Evolutionary conservation across 768 basidiomycete species (phyloP).

Genomic region (Auriscalpium vulgare): DNA sequence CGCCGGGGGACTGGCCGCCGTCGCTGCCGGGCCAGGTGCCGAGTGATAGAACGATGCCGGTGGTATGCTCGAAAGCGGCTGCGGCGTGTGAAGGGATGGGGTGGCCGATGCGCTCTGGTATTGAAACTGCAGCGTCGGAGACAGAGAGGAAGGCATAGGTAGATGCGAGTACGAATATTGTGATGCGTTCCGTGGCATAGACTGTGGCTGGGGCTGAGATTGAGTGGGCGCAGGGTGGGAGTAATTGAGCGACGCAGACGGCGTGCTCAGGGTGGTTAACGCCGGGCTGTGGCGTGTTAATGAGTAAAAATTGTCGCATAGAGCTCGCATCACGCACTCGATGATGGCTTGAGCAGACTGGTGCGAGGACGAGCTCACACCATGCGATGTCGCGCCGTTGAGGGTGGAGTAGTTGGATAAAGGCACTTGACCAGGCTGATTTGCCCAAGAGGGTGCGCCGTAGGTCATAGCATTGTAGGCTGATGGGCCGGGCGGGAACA

Average conservation of each 20-base stretch:
- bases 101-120: constrained; percentile 47
- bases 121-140: constrained; percentile 2
- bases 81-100: constrained; percentile 49
- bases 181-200: constrained; percentile 25
- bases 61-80: constrained; percentile 18
- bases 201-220: constrained; percentile 33
- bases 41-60: constrained; percentile 33
- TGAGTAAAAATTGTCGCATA: neutral
- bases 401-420: constrained; percentile 71
- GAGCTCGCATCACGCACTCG: constrained; percentile 7
- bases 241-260: constrained; percentile 4
- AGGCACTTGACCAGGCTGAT: constrained; percentile 37
- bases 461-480: constrained; percentile 51
- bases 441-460: constrained; percentile 40
- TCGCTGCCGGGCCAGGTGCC: constrained; percentile 16
- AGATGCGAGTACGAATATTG: constrained; percentile 30
- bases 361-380: constrained; percentile 26
- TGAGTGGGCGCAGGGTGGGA: constrained; percentile 21
- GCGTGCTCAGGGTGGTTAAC: constrained; percentile 18
- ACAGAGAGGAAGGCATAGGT: constrained; percentile 23
- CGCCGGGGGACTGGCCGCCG: constrained; percentile 14
- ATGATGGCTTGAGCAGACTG: constrained; percentile 22
- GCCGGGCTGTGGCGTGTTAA: constrained; percentile 20
- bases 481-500: constrained; percentile 31
- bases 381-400: constrained; percentile 59